A percentile compares a stretch with the other conserved stretches of the same genome.
Conservation (phyloP, 2,329 filamentous ascomycete genomes). For the Hirsutella minnesotensis region DNA sequence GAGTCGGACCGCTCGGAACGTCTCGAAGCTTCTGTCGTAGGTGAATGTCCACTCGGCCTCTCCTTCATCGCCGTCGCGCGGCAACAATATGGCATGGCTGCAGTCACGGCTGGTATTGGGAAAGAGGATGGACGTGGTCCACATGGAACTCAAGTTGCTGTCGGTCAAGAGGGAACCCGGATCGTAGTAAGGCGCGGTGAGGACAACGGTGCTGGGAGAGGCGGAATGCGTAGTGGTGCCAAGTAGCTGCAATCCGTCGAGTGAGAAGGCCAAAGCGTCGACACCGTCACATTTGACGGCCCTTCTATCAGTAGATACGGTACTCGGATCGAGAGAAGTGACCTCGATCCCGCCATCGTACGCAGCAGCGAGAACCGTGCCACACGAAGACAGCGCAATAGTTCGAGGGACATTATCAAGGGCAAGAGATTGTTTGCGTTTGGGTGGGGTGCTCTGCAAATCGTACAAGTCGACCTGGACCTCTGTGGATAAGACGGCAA, state of each 20-base stretch:
- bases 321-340: constrained; percentile 55
- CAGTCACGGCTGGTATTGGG: constrained; percentile 71
- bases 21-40: constrained; percentile 65
- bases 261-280: constrained; percentile 63
- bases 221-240: constrained; percentile 58
- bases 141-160: constrained; percentile 61
- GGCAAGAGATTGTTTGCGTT: constrained; percentile 60
- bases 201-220: constrained; percentile 59
- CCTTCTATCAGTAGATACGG: constrained; percentile 53
- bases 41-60: constrained; percentile 69
- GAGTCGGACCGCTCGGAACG: constrained; percentile 64
- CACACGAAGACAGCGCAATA: constrained; percentile 70
- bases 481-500: constrained; percentile 71
- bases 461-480: constrained; percentile 83
- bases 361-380: constrained; percentile 70
- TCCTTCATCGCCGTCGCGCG: constrained; percentile 40
- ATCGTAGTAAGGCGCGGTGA: constrained; percentile 71
- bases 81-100: constrained; percentile 62
- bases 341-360: constrained; percentile 87
- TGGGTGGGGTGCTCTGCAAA: constrained; percentile 50
- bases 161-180: constrained; percentile 54
- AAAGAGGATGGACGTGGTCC: constrained; percentile 79
- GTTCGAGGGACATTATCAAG: constrained; percentile 69
- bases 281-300: constrained; percentile 70
- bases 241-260: constrained; percentile 65